Evolutionary conservation across 495 filamentous ascomycete species (phyloP), one percentile per base, ranked within the genome.

Genomic region (Annulohypoxylon bovei): DNA sequence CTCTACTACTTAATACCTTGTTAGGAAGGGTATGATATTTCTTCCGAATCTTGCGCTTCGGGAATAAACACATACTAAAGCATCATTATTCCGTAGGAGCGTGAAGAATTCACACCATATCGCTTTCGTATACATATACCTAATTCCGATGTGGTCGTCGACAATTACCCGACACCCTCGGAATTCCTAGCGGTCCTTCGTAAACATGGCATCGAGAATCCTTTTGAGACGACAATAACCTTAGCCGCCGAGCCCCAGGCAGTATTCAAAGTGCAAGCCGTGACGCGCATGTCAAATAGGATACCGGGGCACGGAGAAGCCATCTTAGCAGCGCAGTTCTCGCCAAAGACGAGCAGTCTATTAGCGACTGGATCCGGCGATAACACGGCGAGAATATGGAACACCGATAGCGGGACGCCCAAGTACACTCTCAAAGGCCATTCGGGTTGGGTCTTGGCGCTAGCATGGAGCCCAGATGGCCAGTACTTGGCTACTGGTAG

Each of bases 301-400:
- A 95, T 99, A 68, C 87, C 90, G 6, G 95, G 95, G 7, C 96
- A 99, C 76, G 95, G 93, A 3, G 92, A 97, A 74, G 88, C 93
- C 0, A 99, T 99, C 69, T 87, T 99, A 5, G 87, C 92, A 14
- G 91, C 90, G 8, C 89, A 93, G 39, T 99, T 98, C 80, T 96
- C 93, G 0, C 96, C 96, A 0, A 85, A 86, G 23, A 89, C 86
- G 3, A 95, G 93, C 1, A 88, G 91, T 6, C 87, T 90, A 59
- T 88, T 99, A 81, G 93, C 94, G 0, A 95, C 91, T 6, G 96
- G 94, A 0, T 93, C 91, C 67, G 96, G 96, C 35, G 96, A 99
- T 71, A 88, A 89, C 32, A 98, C 96, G 6, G 96, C 95, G 6
- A 84, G 96, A 49, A 88, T 99, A 81, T 98, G 93, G 91, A 95